A percentile compares a stretch with the other conserved stretches of the same genome.
These are phyloP conservation scores for Lizonia empirigonia DNA, from an alignment of 2,329 filamentous ascomycete genomes.

Conservation along the genomic window DNA sequence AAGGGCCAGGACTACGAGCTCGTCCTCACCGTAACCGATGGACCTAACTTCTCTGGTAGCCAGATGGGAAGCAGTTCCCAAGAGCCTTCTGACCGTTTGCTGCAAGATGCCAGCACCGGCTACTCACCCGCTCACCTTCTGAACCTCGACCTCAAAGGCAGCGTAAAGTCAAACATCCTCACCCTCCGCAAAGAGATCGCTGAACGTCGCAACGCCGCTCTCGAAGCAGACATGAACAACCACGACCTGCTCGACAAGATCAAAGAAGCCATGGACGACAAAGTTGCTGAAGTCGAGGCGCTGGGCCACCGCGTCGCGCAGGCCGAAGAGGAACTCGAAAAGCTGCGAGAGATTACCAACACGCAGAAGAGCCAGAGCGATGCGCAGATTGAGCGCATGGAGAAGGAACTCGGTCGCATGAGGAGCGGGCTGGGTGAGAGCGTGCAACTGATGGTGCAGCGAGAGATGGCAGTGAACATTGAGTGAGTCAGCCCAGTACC, in stretches of 20 bases:
- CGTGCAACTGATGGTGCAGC: constrained; percentile 89
- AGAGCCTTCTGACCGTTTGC: constrained; percentile 69
- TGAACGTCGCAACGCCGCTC: constrained; percentile 79
- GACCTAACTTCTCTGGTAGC: constrained; percentile 70
- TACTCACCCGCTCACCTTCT: constrained; percentile 90
- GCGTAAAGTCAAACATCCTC: constrained; percentile 79
- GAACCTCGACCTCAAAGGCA: constrained; percentile 84
- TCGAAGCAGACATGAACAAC: constrained; percentile 92
- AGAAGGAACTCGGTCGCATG: constrained; percentile 97
- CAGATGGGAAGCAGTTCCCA: constrained; percentile 55
- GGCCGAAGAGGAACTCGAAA: constrained; percentile 92
- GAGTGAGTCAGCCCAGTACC: constrained; percentile 67
- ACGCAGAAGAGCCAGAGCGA: constrained; percentile 89
- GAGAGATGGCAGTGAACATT: constrained; percentile 95
- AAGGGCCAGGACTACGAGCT: constrained; percentile 87
- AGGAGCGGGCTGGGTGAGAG: constrained; percentile 80
- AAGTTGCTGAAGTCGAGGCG: constrained; percentile 88
- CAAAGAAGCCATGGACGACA: constrained; percentile 96
- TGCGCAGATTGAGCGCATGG: constrained; percentile 97
- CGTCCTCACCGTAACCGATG: constrained; percentile 77
- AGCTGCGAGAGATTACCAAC: constrained; percentile 83
- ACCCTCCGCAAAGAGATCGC: constrained; percentile 85
- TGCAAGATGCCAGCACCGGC: constrained; percentile 80
- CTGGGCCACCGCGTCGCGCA: constrained; percentile 85
- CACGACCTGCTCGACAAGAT: constrained; percentile 92